Percentiles rank a stretch among this genome's conserved stretches.
phyloP scores from a whole-genome alignment of 2,329 filamentous ascomycete genomes.

The Aspergillus alliaceus region DNA sequence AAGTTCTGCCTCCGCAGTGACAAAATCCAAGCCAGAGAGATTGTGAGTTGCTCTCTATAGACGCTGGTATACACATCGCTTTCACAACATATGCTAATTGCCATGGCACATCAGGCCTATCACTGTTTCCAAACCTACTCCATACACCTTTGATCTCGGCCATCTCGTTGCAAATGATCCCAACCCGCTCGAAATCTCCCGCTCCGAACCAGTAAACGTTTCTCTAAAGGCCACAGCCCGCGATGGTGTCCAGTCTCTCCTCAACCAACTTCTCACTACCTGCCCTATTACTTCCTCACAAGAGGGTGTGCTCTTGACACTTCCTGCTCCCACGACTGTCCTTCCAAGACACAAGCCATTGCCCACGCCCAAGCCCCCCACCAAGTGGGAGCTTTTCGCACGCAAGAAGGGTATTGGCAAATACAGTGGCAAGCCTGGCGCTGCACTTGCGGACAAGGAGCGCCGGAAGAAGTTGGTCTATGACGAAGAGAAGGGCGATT shows the following conservation, averaged over 20 bases:
- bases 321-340: conserved; percentile 68
- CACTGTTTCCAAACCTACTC: conserved; percentile 76
- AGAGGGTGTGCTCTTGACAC: conserved; percentile 72
- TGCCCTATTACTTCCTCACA: conserved; percentile 70
- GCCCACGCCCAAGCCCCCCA: conserved; percentile 76
- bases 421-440: conserved; percentile 66
- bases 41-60: conserved; percentile 34
- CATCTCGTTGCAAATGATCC: conserved; percentile 83
- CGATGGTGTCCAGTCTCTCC: conserved; percentile 84
- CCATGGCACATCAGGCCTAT: conserved; percentile 46
- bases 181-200: conserved; percentile 69
- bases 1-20: conserved; percentile 19
- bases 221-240: conserved; percentile 73
- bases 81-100: conserved; percentile 16
- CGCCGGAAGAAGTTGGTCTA: conserved; percentile 70
- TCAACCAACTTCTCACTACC: conserved; percentile 91
- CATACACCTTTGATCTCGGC: conserved; percentile 89
- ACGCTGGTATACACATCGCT: not conserved
- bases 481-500: conserved; percentile 81
- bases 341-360: conserved; percentile 92
- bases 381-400: conserved; percentile 95
- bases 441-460: conserved; percentile 63
- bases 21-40: conserved; percentile 37
- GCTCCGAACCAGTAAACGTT: conserved; percentile 56
- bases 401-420: conserved; percentile 91